Evolutionary conservation across 148 eudicot genomes (phyloP).

Genomic region (Vaccinium vitisidaea): DNA sequence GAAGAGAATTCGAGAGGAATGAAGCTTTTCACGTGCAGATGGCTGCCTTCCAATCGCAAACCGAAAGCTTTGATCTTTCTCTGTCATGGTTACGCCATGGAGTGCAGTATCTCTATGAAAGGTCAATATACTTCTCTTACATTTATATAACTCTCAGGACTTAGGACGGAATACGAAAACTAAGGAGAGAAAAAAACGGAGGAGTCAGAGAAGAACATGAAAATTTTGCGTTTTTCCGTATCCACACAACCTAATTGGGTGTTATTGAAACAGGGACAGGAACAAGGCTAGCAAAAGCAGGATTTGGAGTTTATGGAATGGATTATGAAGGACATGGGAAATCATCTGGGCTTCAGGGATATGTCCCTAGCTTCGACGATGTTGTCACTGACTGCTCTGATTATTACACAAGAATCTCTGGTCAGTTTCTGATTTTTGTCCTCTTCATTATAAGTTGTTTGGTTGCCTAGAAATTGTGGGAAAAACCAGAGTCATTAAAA

Average conservation of each 20-base stretch:
- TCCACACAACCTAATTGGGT: not conserved
- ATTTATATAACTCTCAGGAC: not conserved
- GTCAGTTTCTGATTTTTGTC: no score
- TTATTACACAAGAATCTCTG: no score
- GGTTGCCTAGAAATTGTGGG: no score
- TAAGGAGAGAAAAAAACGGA: not conserved
- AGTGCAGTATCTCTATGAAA: not conserved
- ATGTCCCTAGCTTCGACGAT: not conserved
- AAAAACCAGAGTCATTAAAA: no score
- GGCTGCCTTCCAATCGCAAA: not conserved
- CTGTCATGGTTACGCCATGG: not conserved
- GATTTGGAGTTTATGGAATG: slow-evolving; percentile 2
- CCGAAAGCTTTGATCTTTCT: slow-evolving; percentile 1
- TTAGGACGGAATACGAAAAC: not conserved
- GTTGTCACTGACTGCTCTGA: not conserved
- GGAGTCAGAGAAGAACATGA: not conserved
- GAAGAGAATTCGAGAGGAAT: slow-evolving; percentile 1
- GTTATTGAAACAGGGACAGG: not conserved
- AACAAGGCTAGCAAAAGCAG: slow-evolving; percentile 1
- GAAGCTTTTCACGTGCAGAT: not conserved
- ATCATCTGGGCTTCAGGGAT: not conserved
- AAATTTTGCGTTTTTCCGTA: no score
- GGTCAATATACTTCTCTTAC: not conserved
- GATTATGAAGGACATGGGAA: slow-evolving; percentile 1
- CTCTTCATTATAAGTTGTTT: no score